Evolutionary conservation across 495 filamentous ascomycete genomes (phyloP).

Genomic region (Clohesyomyces aquaticus): DNA sequence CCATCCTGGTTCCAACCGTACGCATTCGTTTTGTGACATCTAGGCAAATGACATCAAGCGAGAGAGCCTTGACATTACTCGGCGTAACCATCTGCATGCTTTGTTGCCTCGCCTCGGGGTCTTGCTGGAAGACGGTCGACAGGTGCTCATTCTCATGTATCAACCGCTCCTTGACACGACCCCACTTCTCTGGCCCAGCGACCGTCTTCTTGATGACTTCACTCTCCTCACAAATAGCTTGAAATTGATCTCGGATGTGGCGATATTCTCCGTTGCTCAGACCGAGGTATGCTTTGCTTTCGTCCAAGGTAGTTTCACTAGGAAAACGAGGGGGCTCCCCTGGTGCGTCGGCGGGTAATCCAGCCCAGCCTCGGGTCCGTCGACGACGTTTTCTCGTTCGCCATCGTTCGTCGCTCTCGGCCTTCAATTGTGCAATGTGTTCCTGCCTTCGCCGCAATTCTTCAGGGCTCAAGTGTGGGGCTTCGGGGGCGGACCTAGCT

Average conservation of each 20-base stretch:
- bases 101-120: slow-evolving; percentile 36
- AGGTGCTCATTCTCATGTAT: slow-evolving; percentile 68
- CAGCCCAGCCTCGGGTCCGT: slow-evolving; percentile 70
- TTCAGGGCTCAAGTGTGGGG: slow-evolving; percentile 37
- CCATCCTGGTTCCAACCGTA: slow-evolving; percentile 63
- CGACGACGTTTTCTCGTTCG: slow-evolving; percentile 70
- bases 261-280: slow-evolving; percentile 67
- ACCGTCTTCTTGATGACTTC: slow-evolving; percentile 74
- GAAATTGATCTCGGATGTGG: slow-evolving; percentile 67
- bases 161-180: slow-evolving; percentile 69
- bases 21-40: slow-evolving; percentile 83
- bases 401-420: slow-evolving; percentile 67
- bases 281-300: slow-evolving; percentile 70
- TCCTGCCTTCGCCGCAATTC: slow-evolving; percentile 38
- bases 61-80: slow-evolving; percentile 58
- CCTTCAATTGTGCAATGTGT: slow-evolving; percentile 51
- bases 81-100: slow-evolving; percentile 49
- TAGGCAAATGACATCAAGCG: slow-evolving; percentile 77
- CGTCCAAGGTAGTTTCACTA: slow-evolving; percentile 79
- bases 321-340: slow-evolving; percentile 72
- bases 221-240: slow-evolving; percentile 65
- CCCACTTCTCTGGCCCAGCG: slow-evolving; percentile 73
- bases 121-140: slow-evolving; percentile 65
- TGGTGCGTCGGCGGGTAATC: slow-evolving; percentile 73
- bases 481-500: neutral